Evolutionary conservation across 257 asterid genomes (phyloP), one percentile per base, ranked within the genome.

Genomic region (Solanum chaucha): DNA sequence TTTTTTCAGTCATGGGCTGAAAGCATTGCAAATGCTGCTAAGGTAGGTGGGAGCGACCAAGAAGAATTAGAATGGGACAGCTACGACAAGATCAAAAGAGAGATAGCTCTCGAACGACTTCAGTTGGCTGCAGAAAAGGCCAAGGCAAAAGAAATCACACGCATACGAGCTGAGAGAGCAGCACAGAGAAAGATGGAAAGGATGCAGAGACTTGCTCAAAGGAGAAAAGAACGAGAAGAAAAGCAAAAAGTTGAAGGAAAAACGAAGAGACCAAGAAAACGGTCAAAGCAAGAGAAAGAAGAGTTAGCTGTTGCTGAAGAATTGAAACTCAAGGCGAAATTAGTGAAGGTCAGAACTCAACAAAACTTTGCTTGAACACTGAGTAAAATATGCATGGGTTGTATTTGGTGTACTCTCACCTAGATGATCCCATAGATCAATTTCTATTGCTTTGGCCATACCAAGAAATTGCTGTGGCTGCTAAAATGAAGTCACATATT

Each of bases 61-160:
- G 88, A 91, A 89, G 94, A 94, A 91, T 93, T 97, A 87, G 95
- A 94, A 24, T 97, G 99, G 99, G 94, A 95, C 86, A 94, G 94
- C 92, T 94, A 94, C 85, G 95, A 92, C 59, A 94, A 89, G 85
- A 88, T 93, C 48, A 93, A 89, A 86, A 89, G 86, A 89, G 96
- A 92, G 88, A 88, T 92, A 38, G 91, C 94, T 85, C 90, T 90
- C 28, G 87, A 88, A 78, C 90, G 90, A 89, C 91, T 88, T 77
- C 92, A 89, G 26, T 71, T 44, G 71, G 89, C 90, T 82, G 93
- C 90, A 87, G 91, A 95, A 87, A 92, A 86, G 87, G 94, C 89
- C 9, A 95, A 88, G 94, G 93, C 88, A 61, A 91, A 93, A 84
- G 92, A 89, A 89, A 83, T 89, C 71, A 91, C 93, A 6, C 92